Conservation (phyloP, 1,284 basidiomycete species). For the Ceratobasidium sp. region DNA sequence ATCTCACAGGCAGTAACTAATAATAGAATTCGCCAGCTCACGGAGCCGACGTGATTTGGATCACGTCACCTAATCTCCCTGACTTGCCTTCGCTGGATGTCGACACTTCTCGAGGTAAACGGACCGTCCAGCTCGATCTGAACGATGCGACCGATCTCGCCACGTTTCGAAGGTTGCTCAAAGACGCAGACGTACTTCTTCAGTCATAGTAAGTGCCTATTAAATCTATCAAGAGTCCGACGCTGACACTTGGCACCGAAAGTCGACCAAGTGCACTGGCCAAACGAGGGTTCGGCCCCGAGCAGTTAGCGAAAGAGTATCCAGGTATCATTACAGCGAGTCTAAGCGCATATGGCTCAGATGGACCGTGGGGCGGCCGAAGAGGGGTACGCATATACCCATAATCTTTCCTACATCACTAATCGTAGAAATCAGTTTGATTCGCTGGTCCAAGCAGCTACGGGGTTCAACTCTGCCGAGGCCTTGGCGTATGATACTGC, state of each 20-base stretch:
- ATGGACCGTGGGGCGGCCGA: conserved; percentile 64
- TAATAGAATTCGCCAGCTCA: conserved; percentile 52
- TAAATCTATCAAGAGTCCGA: not conserved
- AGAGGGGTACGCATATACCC: conserved; percentile 56
- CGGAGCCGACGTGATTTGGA: conserved; percentile 65
- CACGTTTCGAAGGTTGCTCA: conserved; percentile 52
- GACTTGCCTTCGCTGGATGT: conserved; percentile 61
- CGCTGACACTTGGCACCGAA: not conserved
- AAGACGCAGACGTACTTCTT: conserved; percentile 65
- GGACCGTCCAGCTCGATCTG: conserved; percentile 67
- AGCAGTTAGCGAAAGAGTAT: conserved; percentile 52
- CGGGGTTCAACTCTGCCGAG: conserved; percentile 67
- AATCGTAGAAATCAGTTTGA: conserved; percentile 58
- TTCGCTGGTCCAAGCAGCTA: conserved; percentile 69
- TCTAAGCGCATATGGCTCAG: conserved; percentile 64
- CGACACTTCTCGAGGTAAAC: conserved; percentile 71
- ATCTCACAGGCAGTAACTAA: not conserved
- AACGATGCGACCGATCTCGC: conserved; percentile 48
- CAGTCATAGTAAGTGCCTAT: conserved; percentile 57
- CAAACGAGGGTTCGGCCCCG: conserved; percentile 58
- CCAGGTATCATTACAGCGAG: conserved; percentile 66
- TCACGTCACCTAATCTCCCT: conserved; percentile 65
- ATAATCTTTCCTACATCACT: not conserved
- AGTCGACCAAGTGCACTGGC: conserved; percentile 60
- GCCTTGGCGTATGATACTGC: conserved; percentile 53